Evolutionary conservation across 306 rosid genomes (phyloP).

Genomic region (Begonia peltatifolia): DNA sequence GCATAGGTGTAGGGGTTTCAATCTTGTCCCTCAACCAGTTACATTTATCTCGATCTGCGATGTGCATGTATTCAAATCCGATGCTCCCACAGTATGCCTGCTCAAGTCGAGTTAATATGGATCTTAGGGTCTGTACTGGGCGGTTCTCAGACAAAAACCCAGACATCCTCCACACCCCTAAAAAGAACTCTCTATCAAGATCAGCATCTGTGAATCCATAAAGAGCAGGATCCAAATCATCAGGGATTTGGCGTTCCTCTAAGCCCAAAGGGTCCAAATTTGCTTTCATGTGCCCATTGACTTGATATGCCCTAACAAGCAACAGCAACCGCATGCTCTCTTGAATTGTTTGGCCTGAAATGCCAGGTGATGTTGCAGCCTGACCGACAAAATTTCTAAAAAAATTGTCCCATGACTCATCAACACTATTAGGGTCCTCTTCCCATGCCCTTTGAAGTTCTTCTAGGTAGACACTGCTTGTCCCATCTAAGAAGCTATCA

Average conservation of each 20-base stretch:
- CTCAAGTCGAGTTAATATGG: slow-evolving; percentile 85
- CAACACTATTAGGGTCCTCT: slow-evolving; percentile 82
- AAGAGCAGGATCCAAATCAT: slow-evolving; percentile 71
- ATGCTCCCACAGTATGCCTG: slow-evolving; percentile 95
- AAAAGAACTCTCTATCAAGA: slow-evolving; percentile 88
- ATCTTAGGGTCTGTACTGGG: slow-evolving; percentile 82
- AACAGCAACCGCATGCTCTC: slow-evolving; percentile 93
- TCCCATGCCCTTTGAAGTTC: slow-evolving; percentile 99
- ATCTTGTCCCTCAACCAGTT: slow-evolving; percentile 89
- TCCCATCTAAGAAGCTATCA: slow-evolving; percentile 89
- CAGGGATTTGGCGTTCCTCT: slow-evolving; percentile 52
- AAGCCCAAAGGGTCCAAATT: slow-evolving; percentile 68
- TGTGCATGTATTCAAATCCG: slow-evolving; percentile 95
- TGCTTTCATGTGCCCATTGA: slow-evolving; percentile 90
- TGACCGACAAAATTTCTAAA: slow-evolving; percentile 89
- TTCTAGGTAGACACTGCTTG: slow-evolving; percentile 87
- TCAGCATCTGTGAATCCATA: slow-evolving; percentile 91
- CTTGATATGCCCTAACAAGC: slow-evolving; percentile 91
- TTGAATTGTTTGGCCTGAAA: slow-evolving; percentile 93
- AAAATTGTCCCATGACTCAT: slow-evolving; percentile 97
- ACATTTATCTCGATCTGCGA: slow-evolving; percentile 69
- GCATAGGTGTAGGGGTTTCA: slow-evolving; percentile 66
- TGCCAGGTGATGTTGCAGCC: slow-evolving; percentile 72
- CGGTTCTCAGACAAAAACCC: slow-evolving; percentile 97
- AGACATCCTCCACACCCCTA: slow-evolving; percentile 94